A percentile compares a stretch with the other conserved stretches of the same genome.
Evolutionary conservation across 1,139 yeast genomes (phyloP).

Genomic region (Groenewaldozyma sp.): DNA sequence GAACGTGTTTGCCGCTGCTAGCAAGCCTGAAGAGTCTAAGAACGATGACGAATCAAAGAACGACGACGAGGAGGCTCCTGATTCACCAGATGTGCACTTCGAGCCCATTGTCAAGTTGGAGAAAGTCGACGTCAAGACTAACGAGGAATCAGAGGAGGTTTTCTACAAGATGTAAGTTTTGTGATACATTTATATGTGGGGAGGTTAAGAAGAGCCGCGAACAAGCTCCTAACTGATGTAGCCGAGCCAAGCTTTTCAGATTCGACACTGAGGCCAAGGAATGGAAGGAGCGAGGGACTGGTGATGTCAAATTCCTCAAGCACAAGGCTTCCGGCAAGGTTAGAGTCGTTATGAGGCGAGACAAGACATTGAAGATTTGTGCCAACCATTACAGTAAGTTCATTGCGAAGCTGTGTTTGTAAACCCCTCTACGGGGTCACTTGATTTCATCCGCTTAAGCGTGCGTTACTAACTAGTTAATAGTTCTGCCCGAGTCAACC

Average conservation of each 20-base stretch:
- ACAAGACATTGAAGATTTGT: slow-evolving; percentile 93
- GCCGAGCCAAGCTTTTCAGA: slow-evolving; percentile 87
- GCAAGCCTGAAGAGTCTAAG: slow-evolving; percentile 17
- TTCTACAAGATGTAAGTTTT: slow-evolving; percentile 53
- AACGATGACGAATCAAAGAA: slow-evolving; percentile 31
- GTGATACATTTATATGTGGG: not conserved
- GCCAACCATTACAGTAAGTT: slow-evolving; percentile 66
- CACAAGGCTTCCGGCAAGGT: slow-evolving; percentile 75
- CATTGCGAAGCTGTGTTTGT: too few species aligned
- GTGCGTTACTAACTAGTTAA: not conserved
- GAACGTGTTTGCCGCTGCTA: slow-evolving; percentile 65
- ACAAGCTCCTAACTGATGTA: slow-evolving; percentile 6
- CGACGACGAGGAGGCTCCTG: slow-evolving; percentile 60
- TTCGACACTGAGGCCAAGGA: slow-evolving; percentile 69
- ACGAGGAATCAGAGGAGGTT: slow-evolving; percentile 92
- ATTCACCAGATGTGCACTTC: slow-evolving; percentile 89
- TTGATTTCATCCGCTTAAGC: not conserved
- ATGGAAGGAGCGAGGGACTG: slow-evolving; percentile 99
- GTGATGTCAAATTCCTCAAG: slow-evolving; percentile 91
- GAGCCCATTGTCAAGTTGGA: slow-evolving; percentile 94
- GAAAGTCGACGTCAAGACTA: slow-evolving; percentile 92
- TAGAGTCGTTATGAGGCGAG: slow-evolving; percentile 96
- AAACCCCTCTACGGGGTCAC: too few species aligned
- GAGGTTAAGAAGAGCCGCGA: not conserved
- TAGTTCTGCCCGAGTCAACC: slow-evolving; percentile 68